Conservation (phyloP, 441 rosid species). For the Euphorbia schlechtendalii region DNA sequence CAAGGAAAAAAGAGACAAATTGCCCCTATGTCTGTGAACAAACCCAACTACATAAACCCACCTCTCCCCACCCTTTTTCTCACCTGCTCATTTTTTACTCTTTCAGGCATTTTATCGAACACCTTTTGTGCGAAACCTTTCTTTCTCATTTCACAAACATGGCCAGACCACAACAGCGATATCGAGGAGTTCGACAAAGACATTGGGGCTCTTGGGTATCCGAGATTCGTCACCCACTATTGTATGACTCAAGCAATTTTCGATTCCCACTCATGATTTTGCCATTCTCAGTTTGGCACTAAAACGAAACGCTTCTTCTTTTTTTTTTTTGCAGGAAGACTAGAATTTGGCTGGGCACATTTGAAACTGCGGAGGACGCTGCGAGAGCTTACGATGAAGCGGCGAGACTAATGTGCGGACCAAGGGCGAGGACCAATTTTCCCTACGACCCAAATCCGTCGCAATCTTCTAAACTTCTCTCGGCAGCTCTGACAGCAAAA, state of each 20-base stretch:
- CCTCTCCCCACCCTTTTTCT: slow-evolving; percentile 21
- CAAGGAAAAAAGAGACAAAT: slow-evolving; percentile 27
- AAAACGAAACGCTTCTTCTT: slow-evolving; percentile 15
- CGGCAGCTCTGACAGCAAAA: slow-evolving; percentile 85
- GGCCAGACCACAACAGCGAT: slow-evolving; percentile 91
- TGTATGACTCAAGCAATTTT: slow-evolving; percentile 36
- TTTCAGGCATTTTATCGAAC: slow-evolving; percentile 44
- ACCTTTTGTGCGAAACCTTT: slow-evolving; percentile 22
- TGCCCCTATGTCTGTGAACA: slow-evolving; percentile 24
- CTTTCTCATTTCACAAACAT: slow-evolving; percentile 21
- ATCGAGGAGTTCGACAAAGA: slow-evolving; percentile 92
- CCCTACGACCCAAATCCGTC: slow-evolving; percentile 68
- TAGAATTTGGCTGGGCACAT: slow-evolving; percentile 93
- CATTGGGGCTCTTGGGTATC: slow-evolving; percentile 99
- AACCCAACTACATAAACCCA: slow-evolving; percentile 51
- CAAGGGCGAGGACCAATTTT: slow-evolving; percentile 87
- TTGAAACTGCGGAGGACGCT: slow-evolving; percentile 95
- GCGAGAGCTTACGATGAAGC: slow-evolving; percentile 96
- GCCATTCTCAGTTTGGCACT: not conserved
- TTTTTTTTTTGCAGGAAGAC: slow-evolving; percentile 75
- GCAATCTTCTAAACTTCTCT: slow-evolving; percentile 82
- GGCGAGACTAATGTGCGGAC: slow-evolving; percentile 93
- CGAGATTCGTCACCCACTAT: slow-evolving; percentile 90
- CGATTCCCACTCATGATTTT: not conserved
- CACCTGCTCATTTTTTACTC: too few relatives aligned